Percentiles rank a stretch among this genome's conserved stretches.
Evolutionary conservation across 2,329 filamentous ascomycete genomes (phyloP).

Genomic region (Dactylellina cionopaga): DNA sequence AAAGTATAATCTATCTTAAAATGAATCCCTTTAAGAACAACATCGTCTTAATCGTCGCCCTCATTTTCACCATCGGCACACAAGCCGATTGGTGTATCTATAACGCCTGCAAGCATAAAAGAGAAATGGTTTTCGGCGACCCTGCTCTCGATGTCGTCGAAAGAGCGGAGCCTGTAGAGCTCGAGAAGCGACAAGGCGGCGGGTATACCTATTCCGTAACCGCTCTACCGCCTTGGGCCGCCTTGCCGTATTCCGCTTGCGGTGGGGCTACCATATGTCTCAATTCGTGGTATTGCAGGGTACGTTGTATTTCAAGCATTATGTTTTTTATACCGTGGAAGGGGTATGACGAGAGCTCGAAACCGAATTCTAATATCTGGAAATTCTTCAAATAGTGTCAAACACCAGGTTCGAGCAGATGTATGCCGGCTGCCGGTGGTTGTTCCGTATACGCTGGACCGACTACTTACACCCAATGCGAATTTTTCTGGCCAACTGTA

Average conservation of each 20-base stretch:
- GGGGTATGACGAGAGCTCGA: no score
- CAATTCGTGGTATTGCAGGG: slow-evolving; percentile 11
- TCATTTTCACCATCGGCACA: background rate
- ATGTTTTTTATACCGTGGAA: no score
- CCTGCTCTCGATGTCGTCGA: slow-evolving; percentile 1
- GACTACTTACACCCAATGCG: slow-evolving; percentile 4
- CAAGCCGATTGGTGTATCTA: background rate
- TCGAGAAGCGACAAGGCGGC: slow-evolving; percentile 13
- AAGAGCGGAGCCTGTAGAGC: background rate
- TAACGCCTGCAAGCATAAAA: background rate
- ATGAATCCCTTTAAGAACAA: background rate
- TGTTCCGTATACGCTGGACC: slow-evolving; percentile 11
- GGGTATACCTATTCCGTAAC: slow-evolving; percentile 15
- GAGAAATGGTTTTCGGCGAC: background rate
- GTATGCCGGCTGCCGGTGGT: slow-evolving; percentile 3
- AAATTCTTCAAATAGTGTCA: slow-evolving; percentile 26
- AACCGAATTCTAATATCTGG: no score
- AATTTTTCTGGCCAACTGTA: slow-evolving; percentile 26
- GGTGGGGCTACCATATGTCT: slow-evolving; percentile 17
- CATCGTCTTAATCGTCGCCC: background rate
- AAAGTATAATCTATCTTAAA: background rate
- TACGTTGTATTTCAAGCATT: background rate
- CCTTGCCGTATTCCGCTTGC: slow-evolving; percentile 9
- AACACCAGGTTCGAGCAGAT: background rate
- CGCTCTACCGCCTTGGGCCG: slow-evolving; percentile 9